phyloP scores from a whole-genome alignment of 176 grass and related monocot species.

The Juncus inflexus region DNA sequence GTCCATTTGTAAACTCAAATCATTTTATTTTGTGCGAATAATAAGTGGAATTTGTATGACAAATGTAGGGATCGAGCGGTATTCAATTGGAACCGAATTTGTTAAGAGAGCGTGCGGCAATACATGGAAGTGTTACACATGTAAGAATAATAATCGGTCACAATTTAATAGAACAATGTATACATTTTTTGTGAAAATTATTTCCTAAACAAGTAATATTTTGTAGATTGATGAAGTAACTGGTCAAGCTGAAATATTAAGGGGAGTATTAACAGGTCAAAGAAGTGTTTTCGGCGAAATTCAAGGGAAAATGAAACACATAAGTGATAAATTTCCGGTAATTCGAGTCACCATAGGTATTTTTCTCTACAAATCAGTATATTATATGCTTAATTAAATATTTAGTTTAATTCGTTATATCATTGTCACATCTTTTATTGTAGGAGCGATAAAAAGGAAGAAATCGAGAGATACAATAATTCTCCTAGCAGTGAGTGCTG shows the following conservation, averaged over 20 bases:
- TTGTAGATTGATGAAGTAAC: slow-evolving; percentile 45
- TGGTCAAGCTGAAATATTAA: slow-evolving; percentile 35
- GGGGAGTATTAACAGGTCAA: slow-evolving; percentile 31
- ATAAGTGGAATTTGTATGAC: neutral
- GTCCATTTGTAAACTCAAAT: slow-evolving; percentile 12
- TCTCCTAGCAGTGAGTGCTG: slow-evolving; percentile 32
- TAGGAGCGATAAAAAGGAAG: slow-evolving; percentile 42
- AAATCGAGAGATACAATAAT: slow-evolving; percentile 43
- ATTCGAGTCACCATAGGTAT: slow-evolving; percentile 32
- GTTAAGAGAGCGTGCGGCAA: slow-evolving; percentile 39
- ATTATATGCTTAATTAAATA: neutral
- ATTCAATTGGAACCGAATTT: slow-evolving; percentile 33
- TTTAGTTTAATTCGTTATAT: neutral
- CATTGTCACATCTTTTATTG: slow-evolving; percentile 9
- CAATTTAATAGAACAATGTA: too few species aligned
- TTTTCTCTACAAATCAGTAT: neutral
- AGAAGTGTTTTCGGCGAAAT: slow-evolving; percentile 34
- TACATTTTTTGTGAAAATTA: too few species aligned
- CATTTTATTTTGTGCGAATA: neutral
- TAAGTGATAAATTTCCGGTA: slow-evolving; percentile 37
- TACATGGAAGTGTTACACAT: slow-evolving; percentile 47
- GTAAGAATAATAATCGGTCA: neutral
- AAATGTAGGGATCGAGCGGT: slow-evolving; percentile 21
- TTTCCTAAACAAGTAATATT: too few species aligned
- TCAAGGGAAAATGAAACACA: slow-evolving; percentile 36